Evolutionary conservation across 164 flowering plant genomes (phyloP), one percentile per base, ranked within the genome.

Genomic region (Vitis labrusca): DNA sequence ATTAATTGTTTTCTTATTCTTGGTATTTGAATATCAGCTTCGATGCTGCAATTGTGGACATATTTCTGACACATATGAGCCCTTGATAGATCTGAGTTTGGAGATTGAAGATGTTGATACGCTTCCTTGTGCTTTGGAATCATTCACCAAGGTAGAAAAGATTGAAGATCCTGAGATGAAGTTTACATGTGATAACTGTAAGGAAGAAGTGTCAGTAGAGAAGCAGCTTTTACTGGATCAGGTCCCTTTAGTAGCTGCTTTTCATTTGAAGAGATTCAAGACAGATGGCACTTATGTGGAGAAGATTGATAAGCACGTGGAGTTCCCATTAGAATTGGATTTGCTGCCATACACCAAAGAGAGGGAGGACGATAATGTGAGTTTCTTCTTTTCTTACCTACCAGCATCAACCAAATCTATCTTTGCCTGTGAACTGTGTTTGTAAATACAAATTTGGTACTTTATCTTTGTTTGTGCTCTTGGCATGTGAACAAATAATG

Each of bases 181-280:
- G 80, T 82, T 86, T 66, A 78, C 74, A 23, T 95, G 99, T 83
- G 92, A 84, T 56, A 81, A 74, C 17, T 93, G 98, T 67, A 83
- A 87, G 70, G 79, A 86, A 74, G 73, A 82, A 57, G 99, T 90
- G 10, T 63, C 81, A 1, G 61, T 78, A 59, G 97, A 90, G 73
- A 96, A 96, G 76, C 94, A 91, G 74, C 86, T 96, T 73, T 61
- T 82, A 61, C 64, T 96, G 68, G 87, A 89, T 17, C 71, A 83
- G 69, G 78, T 75, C 51, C 99, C 99, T 64, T 57, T 77, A 16
- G 82, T 96, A 63, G 87, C 89, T 16, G 64, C 90, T 62, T 83
- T 96, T 49, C 99, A 96, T 77, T 82, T 96, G 71, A 93, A 93
- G 81, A 90, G 98, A 79, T 96, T 96, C 73, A 90, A 88, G 83